Evolutionary conservation across 495 filamentous ascomycete species (phyloP), one percentile per base, ranked within the genome.

Genomic region (Penicillium maclennaniae): DNA sequence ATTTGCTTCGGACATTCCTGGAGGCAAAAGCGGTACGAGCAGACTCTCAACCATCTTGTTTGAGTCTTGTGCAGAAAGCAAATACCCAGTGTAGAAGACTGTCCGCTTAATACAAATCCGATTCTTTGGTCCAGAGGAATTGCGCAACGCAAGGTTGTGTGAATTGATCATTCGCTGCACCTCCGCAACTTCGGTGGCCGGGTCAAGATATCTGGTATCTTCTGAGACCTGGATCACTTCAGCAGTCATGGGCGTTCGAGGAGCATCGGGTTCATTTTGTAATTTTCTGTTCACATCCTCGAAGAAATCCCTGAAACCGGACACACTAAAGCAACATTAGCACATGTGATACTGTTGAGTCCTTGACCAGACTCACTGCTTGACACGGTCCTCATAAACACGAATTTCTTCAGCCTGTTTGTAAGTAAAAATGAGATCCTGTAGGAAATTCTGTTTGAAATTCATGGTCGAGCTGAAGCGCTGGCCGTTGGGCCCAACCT

Each of bases 11-110:
- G 69, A 58, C 45, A 75, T 61, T 45, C 72, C 72, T 7, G 61
- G 57, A 40, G 73, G 72, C 36, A 75, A 50, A 39, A 70, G 57
- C 7, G 87, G 85, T 16, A 82, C 72, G 41, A 87, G 74, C 38
- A 87, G 72, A 45, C 91, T 80, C 3, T 77, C 75, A 43, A 89
- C 79, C 17, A 98, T 72, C 42, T 79, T 79, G 52, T 85, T 79
- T 5, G 87, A 86, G 60, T 89, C 87, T 26, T 79, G 63, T 41
- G 80, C 73, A 21, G 80, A 77, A 63, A 98, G 84, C 56, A 96
- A 77, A 70, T 97, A 97, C 37, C 89, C 92, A n/a, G 92, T 96
- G 75, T 89, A 97, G 73, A 92, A 89, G 44, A 96, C 84, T 12
- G 84, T 87, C 54, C 89, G 89, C 67, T 86, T 91, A 66, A 98